Conservation (phyloP, 1,284 basidiomycete species). For the Chalciporus sp. region DNA sequence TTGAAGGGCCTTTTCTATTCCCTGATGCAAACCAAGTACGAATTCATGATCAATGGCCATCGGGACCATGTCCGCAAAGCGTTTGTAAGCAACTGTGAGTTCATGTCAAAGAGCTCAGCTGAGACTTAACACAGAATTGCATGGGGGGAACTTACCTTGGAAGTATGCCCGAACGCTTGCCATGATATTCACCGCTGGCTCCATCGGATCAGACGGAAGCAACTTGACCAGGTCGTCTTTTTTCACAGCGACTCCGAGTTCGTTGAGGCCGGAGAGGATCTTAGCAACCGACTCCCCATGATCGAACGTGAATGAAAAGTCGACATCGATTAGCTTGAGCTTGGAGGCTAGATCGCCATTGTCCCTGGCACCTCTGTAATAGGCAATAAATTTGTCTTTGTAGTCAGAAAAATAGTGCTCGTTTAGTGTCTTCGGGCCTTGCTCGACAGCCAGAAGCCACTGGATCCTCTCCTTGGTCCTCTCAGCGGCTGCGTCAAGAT, state of each 20-base stretch:
- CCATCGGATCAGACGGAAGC: constrained; percentile 53
- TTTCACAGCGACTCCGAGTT: constrained; percentile 46
- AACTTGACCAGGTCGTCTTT: constrained; percentile 53
- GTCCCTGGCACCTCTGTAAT: constrained; percentile 48
- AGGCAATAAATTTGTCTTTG: constrained; percentile 53
- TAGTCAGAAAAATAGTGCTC: constrained; percentile 59
- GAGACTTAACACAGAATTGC: not conserved
- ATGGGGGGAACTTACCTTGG: constrained; percentile 48
- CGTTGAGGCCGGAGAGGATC: constrained; percentile 43
- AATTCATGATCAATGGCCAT: constrained; percentile 66
- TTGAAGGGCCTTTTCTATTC: constrained; percentile 46
- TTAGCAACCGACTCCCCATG: constrained; percentile 19
- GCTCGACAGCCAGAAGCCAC: constrained; percentile 58
- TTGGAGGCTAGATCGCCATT: constrained; percentile 30
- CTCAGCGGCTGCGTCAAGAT: constrained; percentile 46
- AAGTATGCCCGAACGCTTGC: constrained; percentile 74
- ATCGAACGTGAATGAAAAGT: not conserved
- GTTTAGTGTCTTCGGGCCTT: constrained; percentile 57
- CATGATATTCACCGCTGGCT: constrained; percentile 64
- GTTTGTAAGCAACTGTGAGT: constrained; percentile 64
- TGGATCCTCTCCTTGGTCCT: constrained; percentile 43
- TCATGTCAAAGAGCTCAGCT: not conserved
- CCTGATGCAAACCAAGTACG: constrained; percentile 45
- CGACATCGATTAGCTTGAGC: constrained; percentile 6
- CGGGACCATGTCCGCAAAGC: constrained; percentile 65